These are phyloP conservation scores for Phymatotrichopsis omnivora DNA, from an alignment of 2,329 filamentous ascomycete genomes.

Conservation along the genomic window DNA sequence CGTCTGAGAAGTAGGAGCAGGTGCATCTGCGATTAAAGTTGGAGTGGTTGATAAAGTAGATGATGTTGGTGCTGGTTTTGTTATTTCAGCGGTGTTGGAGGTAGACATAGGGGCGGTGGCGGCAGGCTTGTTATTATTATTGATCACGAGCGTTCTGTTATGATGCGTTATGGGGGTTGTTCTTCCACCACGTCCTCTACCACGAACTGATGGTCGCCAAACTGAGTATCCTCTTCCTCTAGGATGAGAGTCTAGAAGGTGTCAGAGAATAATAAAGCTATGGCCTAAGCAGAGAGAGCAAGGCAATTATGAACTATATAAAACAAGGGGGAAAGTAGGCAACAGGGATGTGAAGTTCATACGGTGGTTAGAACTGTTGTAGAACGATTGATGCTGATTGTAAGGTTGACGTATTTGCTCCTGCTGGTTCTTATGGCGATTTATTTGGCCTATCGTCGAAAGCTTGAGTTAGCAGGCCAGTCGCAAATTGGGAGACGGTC, in stretches of 20 bases:
- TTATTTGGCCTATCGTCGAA: constrained; percentile 56
- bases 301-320: background rate
- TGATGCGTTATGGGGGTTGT: constrained; percentile 38
- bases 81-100: background rate
- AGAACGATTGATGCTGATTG: constrained; percentile 19
- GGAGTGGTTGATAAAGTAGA: constrained; percentile 28
- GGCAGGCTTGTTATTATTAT: constrained; percentile 36
- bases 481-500: too few species aligned
- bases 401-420: constrained; percentile 24
- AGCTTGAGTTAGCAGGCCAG: constrained; percentile 9
- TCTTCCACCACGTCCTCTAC: constrained; percentile 36
- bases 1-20: too few species aligned
- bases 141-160: constrained; percentile 56
- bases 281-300: background rate
- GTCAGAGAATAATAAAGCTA: constrained; percentile 3
- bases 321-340: background rate
- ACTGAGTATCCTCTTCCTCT: constrained; percentile 27
- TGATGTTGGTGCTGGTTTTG: background rate
- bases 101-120: background rate
- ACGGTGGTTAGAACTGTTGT: constrained; percentile 24
- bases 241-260: constrained; percentile 9
- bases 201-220: constrained; percentile 33
- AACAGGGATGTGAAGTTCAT: constrained; percentile 15
- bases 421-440: constrained; percentile 61
- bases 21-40: constrained; percentile 29